Evolutionary conservation across 805 yeast species (phyloP).

Genomic region (Wickerhamiella shivajii): DNA sequence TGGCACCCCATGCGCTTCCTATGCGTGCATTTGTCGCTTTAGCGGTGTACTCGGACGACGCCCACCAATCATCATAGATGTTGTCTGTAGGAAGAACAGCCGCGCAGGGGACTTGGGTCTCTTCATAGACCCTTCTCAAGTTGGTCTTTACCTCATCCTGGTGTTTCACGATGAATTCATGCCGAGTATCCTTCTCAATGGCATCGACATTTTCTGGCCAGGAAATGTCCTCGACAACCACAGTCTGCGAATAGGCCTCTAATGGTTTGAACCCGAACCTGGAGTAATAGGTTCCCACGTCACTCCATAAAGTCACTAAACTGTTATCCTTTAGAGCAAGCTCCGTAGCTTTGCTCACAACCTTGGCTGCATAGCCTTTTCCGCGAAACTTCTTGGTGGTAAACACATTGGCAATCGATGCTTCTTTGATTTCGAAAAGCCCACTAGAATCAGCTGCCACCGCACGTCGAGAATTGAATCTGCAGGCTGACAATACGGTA

Average conservation of each 20-base stretch:
- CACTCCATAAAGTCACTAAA: slow-evolving; percentile 48
- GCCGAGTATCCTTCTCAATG: background rate
- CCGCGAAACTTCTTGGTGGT: slow-evolving; percentile 36
- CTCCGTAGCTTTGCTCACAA: slow-evolving; percentile 27
- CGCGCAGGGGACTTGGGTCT: background rate
- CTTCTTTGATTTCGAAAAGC: slow-evolving; percentile 14
- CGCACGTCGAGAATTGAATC: slow-evolving; percentile 30
- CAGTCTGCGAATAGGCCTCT: background rate
- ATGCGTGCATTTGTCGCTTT: background rate
- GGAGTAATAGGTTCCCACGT: slow-evolving; percentile 52
- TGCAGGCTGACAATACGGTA: slow-evolving; percentile 30
- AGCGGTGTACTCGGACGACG: background rate
- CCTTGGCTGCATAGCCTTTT: slow-evolving; percentile 38
- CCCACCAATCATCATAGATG: background rate
- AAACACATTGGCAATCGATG: slow-evolving; percentile 42
- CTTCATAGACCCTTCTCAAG: background rate
- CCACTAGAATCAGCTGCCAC: slow-evolving; percentile 15
- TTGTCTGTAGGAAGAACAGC: background rate
- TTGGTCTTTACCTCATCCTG: background rate
- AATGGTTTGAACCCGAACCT: slow-evolving; percentile 34
- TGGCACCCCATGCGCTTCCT: slow-evolving; percentile 2
- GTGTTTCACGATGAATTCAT: background rate
- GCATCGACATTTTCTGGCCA: slow-evolving; percentile 4
- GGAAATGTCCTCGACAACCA: background rate
- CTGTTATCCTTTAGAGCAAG: slow-evolving; percentile 13